Base-by-base conservation (phyloP, 441 rosid genomes). In the Bruguiera hainesii region DNA sequence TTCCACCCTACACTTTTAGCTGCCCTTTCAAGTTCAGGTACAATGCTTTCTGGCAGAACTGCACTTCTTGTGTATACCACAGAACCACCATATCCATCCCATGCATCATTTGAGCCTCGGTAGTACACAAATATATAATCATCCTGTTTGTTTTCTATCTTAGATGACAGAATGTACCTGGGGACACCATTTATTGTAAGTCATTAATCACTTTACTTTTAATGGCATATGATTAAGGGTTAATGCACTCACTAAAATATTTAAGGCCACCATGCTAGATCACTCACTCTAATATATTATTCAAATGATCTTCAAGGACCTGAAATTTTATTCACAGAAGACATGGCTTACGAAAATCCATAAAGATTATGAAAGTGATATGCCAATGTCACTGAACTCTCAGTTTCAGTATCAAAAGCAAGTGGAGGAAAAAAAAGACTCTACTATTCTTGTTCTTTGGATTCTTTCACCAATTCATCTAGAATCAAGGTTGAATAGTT, bases 61-160 rank as follows among this genome's bases (percentile, higher is more conserved):
- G 88, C 31, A 53, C 90, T 84, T 87, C 96, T 94, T 0, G 99
- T 94, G 81, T 91, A 94, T 20, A 94, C 70, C 64, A 94, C 89
- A 0, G 98, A 96, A 57, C 98, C 99, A 0, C 98, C 97, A 51
- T 91, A 94, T 73, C 99, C 99, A 76, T 94, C 97, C 99, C 99
- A 94, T 50, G 98, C 99, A 81, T 94, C 97, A 63, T 94, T 94
- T 69, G 85, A 57, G 57, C 98, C 97, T 42, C 82, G 90, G 77
- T 94, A 94, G 71, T 94, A 94, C 58, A 91, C 94, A 56, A 91
- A 94, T 29, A 88, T 65, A 26, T 88, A 91, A 73, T 94, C 98
- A 21, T 91, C 92, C 0, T 76, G 83, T 67, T 82, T 79, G 60
- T 88, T 84, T 78, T 91, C 89, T 39, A 80, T 74, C 82, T 91